A percentile compares a stretch with the other conserved stretches of the same genome.
Evolutionary conservation across 805 yeast species (phyloP).

Genomic region (Hanseniaspora hatyaiensis): DNA sequence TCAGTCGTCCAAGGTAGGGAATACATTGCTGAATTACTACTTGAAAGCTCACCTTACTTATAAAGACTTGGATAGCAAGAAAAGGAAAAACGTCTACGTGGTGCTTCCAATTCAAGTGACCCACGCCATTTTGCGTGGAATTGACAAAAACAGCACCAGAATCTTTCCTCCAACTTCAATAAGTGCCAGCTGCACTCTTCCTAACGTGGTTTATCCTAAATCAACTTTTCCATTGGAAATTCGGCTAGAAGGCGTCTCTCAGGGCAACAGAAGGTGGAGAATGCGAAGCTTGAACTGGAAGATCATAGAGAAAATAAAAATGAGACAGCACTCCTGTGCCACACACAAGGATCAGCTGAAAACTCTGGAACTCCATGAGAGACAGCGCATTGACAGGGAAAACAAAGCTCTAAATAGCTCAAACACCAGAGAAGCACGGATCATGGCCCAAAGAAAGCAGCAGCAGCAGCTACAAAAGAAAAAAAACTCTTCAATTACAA

Average conservation of each 20-base stretch:
- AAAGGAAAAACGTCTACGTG: slow-evolving; percentile 32
- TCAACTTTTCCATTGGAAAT: slow-evolving; percentile 76
- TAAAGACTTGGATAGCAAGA: slow-evolving; percentile 15
- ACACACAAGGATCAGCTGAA: slow-evolving; percentile 43
- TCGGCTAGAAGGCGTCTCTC: slow-evolving; percentile 58
- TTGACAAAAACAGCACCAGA: slow-evolving; percentile 74
- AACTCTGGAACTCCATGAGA: slow-evolving; percentile 23
- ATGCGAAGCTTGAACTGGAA: slow-evolving; percentile 84
- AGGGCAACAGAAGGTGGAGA: slow-evolving; percentile 65
- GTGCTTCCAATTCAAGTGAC: slow-evolving; percentile 58
- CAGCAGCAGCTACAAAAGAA: slow-evolving; percentile 27
- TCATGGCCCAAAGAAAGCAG: slow-evolving; percentile 21
- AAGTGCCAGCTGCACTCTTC: slow-evolving; percentile 74
- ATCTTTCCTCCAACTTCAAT: slow-evolving; percentile 94
- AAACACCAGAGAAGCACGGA: not conserved
- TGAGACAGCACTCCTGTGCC: slow-evolving; percentile 47
- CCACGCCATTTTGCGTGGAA: slow-evolving; percentile 68
- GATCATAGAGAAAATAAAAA: slow-evolving; percentile 68
- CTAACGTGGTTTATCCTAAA: slow-evolving; percentile 80
- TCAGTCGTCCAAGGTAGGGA: slow-evolving; percentile 45
- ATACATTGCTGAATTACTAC: slow-evolving; percentile 56
- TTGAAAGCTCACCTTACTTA: slow-evolving; percentile 49
- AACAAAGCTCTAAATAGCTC: slow-evolving; percentile 19
- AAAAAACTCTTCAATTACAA: slow-evolving; percentile 27
- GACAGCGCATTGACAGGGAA: slow-evolving; percentile 33